Percentiles rank a stretch among this genome's conserved stretches.
These are phyloP conservation scores for Aspergillus brunneoviolaceus DNA, from an alignment of 2,329 filamentous ascomycete species.

Conservation along the genomic window DNA sequence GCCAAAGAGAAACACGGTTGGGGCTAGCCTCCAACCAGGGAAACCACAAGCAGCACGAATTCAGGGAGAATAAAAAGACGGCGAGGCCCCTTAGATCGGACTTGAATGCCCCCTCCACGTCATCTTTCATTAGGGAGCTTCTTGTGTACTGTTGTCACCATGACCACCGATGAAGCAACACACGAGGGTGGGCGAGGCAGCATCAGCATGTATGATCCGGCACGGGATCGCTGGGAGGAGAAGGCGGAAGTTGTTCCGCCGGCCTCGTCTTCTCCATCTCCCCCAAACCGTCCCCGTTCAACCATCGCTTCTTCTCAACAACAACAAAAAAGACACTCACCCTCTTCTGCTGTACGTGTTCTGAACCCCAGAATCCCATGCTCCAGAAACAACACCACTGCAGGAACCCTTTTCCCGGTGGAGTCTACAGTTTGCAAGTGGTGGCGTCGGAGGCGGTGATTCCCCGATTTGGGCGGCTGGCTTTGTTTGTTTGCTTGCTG, in stretches of 20 bases:
- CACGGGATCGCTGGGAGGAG: constrained; percentile 26
- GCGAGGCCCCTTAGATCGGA: not conserved
- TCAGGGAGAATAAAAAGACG: not conserved
- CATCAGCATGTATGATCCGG: constrained; percentile 25
- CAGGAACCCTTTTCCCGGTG: not conserved
- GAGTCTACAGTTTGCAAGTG: not conserved
- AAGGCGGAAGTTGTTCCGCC: constrained; percentile 5
- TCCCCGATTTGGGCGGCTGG: not conserved
- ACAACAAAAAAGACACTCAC: no score
- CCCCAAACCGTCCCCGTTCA: not conserved
- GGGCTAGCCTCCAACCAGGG: constrained; percentile 17
- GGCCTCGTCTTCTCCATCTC: not conserved
- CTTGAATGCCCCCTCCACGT: not conserved
- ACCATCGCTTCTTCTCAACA: not conserved
- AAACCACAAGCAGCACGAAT: constrained; percentile 2
- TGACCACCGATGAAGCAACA: constrained; percentile 11
- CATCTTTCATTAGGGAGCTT: not conserved
- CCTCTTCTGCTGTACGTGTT: not conserved
- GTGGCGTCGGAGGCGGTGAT: constrained; percentile 3
- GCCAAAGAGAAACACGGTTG: constrained; percentile 19
- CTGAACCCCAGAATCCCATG: not conserved
- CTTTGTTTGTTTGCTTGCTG: not conserved
- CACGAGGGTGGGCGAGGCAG: constrained; percentile 9
- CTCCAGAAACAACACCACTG: not conserved
- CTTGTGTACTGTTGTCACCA: constrained; percentile 3